These are phyloP conservation scores for Phytophthora fragariaefolia DNA, from an alignment of 352 stramenopile species.

Conservation along the genomic window DNA sequence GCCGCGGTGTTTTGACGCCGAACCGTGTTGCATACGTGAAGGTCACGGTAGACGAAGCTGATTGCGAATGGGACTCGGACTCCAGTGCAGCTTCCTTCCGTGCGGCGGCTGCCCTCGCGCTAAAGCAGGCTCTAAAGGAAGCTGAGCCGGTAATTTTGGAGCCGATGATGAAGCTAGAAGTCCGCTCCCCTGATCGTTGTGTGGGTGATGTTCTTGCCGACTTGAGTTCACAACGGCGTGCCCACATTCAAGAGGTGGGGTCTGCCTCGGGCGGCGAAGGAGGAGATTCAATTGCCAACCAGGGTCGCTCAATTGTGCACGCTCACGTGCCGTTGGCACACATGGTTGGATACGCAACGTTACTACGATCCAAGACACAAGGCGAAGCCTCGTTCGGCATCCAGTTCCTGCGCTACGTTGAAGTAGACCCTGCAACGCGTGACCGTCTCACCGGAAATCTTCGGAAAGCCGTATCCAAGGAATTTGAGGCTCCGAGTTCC, in stretches of 20 bases:
- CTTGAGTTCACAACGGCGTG: constrained; percentile 73
- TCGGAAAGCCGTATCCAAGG: constrained; percentile 20
- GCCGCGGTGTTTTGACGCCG: constrained; percentile 62
- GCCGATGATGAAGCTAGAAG: constrained; percentile 82
- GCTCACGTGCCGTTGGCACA: constrained; percentile 71
- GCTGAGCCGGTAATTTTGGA: constrained; percentile 69
- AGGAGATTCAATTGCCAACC: constrained; percentile 21
- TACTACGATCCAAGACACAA: constrained; percentile 81
- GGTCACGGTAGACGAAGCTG: constrained; percentile 61
- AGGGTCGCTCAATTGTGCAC: constrained; percentile 63
- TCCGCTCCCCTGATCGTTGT: constrained; percentile 64
- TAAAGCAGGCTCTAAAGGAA: constrained; percentile 67
- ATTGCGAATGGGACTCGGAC: constrained; percentile 67
- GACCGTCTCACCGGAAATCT: constrained; percentile 49
- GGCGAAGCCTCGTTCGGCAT: constrained; percentile 84
- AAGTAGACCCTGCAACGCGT: constrained; percentile 58
- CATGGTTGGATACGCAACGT: constrained; percentile 85
- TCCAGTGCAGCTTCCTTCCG: constrained; percentile 78
- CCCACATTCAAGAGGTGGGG: constrained; percentile 70
- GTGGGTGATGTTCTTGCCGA: constrained; percentile 81
- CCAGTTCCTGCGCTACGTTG: constrained; percentile 74
- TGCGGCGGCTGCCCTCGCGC: constrained; percentile 49
- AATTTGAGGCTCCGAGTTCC: constrained; percentile 6
- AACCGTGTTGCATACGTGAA: constrained; percentile 74
- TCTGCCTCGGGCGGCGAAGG: constrained; percentile 36